A percentile compares a stretch with the other conserved stretches of the same genome.
Evolutionary conservation across 345 rosid genomes (phyloP).

Genomic region (Eucalyptus tenuipes): DNA sequence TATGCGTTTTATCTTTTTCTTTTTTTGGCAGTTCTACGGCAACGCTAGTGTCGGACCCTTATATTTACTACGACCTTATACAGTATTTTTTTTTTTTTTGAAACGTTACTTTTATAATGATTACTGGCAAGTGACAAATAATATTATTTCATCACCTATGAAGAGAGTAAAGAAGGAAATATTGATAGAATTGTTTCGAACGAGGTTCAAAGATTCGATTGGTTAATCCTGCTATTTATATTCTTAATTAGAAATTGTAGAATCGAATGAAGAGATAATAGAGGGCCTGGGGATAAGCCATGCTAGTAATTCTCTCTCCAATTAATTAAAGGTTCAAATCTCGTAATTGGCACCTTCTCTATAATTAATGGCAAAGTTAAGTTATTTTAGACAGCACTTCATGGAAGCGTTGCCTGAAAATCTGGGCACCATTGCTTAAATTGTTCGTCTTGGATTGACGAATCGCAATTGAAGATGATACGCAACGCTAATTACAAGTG

Average conservation of each 20-base stretch:
- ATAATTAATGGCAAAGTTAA: neutral
- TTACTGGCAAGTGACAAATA: neutral
- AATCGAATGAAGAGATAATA: neutral
- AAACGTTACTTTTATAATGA: too few relatives aligned
- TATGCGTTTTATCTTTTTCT: neutral
- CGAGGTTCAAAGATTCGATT: neutral
- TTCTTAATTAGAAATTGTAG: neutral
- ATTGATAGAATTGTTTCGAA: neutral
- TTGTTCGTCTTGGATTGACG: neutral
- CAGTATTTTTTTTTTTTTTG: too few relatives aligned
- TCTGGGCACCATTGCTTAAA: neutral
- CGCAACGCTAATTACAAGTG: neutral
- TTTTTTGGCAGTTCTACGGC: neutral
- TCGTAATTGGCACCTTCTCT: neutral
- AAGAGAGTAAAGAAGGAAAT: neutral
- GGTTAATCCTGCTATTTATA: neutral
- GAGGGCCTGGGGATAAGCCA: neutral
- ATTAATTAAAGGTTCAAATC: neutral
- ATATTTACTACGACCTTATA: neutral
- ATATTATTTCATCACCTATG: neutral
- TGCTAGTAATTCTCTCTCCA: neutral
- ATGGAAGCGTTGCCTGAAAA: neutral
- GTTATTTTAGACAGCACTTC: neutral
- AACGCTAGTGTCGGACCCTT: neutral
- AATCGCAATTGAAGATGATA: neutral